These are phyloP conservation scores for Closterium sp. DNA, from an alignment of 139 green algal genomes.

Conservation along the genomic window DNA sequence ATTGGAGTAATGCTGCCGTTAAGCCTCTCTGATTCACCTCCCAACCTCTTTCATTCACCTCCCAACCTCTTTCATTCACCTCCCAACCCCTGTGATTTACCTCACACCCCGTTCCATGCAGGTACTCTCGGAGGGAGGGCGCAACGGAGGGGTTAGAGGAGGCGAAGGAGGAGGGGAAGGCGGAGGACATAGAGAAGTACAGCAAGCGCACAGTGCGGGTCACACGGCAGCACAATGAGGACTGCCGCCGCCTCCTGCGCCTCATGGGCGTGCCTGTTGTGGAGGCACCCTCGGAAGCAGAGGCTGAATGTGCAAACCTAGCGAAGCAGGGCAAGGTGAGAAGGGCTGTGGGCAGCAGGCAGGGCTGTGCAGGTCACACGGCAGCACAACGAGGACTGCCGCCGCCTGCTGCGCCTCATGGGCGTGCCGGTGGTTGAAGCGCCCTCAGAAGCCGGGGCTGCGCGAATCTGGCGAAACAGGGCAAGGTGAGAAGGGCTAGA, in stretches of 20 bases:
- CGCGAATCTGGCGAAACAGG: constrained; percentile 73
- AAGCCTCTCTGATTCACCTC: too few relatives aligned
- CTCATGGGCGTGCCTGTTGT: constrained; percentile 91
- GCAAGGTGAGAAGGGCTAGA: background rate
- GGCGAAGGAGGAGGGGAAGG: constrained; percentile 69
- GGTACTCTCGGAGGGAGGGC: constrained; percentile 47
- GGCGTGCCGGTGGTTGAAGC: constrained; percentile 81
- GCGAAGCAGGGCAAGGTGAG: constrained; percentile 65
- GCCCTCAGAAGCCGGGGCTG: constrained; percentile 90
- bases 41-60: too few relatives aligned
- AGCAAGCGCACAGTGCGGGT: constrained; percentile 84
- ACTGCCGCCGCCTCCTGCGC: constrained; percentile 87
- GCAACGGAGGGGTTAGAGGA: constrained; percentile 39
- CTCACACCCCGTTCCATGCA: background rate
- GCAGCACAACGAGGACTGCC: too few relatives aligned
- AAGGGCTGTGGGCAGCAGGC: background rate
- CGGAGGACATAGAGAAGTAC: constrained; percentile 92
- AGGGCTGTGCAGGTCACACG: too few relatives aligned
- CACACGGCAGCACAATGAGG: constrained; percentile 88
- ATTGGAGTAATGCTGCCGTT: too few relatives aligned
- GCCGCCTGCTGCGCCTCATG: constrained; percentile 68
- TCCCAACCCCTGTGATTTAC: too few relatives aligned
- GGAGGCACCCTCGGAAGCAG: constrained; percentile 84
- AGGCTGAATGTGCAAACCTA: constrained; percentile 87
- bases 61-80: too few relatives aligned